Base-by-base conservation (phyloP, 2,329 filamentous ascomycete genomes). In the Fusarium odoratissimum region DNA sequence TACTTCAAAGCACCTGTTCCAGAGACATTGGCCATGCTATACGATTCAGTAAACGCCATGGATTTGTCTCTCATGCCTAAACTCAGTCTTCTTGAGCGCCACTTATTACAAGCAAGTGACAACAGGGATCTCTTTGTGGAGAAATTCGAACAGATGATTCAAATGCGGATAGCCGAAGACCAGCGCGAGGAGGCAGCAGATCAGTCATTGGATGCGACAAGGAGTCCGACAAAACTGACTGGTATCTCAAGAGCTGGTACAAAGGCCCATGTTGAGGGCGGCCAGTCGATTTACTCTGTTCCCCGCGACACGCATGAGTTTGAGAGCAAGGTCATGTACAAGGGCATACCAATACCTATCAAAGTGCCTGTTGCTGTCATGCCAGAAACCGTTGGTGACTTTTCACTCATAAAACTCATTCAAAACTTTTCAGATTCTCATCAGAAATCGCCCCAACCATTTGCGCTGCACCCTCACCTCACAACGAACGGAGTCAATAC, bases 281-380 rank as follows among this genome's bases (percentile, higher is more conserved):
- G 81, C 60, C 85, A 88, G 74, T 87, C 90, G 21, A 86, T 88
- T 35, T 97, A 96, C 79, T 88, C 89, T 3, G 89, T 97, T 19
- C 95, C 96, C 13, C 89, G 96, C 77, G 96, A 99, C 80, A 99
- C 96, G 1, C 96, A 99, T 82, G 96, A 99, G 82, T 98, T 97
- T 79, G 96, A 98, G 84, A 97, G 94, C 75, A 94, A 92, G 78
- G 94, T 99, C 77, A 90, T 95, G 79, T 99, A 99, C 85, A 97
- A 98, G 83, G 94, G 95, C 71, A 96, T 98, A 62, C 95, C 95
- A 0, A 95, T 99, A 33, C 96, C 96, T 2, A 94, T 99, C 84
- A 98, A 98, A 83, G 92, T 99, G 12, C 96, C 96, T 0, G 95
- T 95, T 7, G 95, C 96, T 16, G 89, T 97, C 64, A 95, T 95